Percentiles rank a stretch among this genome's conserved stretches.
phyloP scores from a whole-genome alignment of 495 filamentous ascomycete genomes.

The Recurvomyces mirabilis region DNA sequence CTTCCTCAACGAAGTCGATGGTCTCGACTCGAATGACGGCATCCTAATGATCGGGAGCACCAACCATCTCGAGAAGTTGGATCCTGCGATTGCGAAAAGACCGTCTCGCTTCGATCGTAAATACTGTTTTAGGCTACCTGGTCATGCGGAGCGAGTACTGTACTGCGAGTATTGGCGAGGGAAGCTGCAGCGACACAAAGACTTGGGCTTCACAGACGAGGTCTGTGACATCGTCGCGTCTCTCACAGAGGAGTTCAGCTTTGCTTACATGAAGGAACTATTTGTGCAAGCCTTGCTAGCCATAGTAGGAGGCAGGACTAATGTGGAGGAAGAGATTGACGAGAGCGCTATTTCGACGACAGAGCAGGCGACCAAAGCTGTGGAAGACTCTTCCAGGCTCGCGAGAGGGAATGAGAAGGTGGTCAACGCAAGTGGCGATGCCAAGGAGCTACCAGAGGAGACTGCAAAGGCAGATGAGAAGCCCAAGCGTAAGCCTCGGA shows the following conservation, averaged over 20 bases:
- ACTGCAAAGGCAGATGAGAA: conserved; percentile 8
- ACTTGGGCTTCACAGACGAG: conserved; percentile 17
- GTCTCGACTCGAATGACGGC: conserved; percentile 41
- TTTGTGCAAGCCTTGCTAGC: conserved; percentile 23
- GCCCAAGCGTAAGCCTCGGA: not conserved
- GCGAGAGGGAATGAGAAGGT: conserved; percentile 1
- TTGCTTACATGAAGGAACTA: conserved; percentile 26
- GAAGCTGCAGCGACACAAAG: conserved; percentile 22
- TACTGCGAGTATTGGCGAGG: conserved; percentile 30
- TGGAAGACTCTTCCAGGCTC: conserved; percentile 1
- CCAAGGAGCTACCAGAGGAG: conserved; percentile 7
- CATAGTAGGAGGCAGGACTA: conserved; percentile 15
- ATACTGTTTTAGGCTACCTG: conserved; percentile 29
- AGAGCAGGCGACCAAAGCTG: conserved; percentile 2
- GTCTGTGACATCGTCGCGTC: conserved; percentile 21
- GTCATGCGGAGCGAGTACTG: conserved; percentile 20
- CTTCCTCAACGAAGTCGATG: conserved; percentile 64
- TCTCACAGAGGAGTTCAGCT: conserved; percentile 20
- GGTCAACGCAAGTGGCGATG: conserved; percentile 1
- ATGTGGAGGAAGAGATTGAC: conserved; percentile 16
- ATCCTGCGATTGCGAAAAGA: conserved; percentile 28
- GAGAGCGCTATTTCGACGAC: conserved; percentile 6
- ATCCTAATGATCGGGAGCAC: conserved; percentile 32
- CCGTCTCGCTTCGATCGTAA: conserved; percentile 32
- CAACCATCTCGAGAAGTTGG: conserved; percentile 30